Conservation (phyloP, 441 rosid genomes). For the Capsella rubella region DNA sequence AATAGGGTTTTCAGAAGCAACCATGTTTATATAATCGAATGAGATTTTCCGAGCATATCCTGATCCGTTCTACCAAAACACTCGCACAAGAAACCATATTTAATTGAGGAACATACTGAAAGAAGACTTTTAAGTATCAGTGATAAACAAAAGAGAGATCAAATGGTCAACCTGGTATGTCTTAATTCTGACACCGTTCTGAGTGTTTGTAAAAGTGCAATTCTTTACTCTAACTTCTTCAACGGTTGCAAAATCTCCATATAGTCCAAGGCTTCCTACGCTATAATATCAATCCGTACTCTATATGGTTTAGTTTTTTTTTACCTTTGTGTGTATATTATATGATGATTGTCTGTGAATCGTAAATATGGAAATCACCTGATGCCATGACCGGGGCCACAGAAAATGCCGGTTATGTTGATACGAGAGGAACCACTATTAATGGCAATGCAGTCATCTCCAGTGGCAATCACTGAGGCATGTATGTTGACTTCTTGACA, state of each 20-base stretch:
- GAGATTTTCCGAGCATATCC: slow-evolving; percentile 49
- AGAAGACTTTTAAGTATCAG: background rate
- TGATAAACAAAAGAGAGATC: background rate
- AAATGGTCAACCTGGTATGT: slow-evolving; percentile 37
- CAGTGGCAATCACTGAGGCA: slow-evolving; percentile 40
- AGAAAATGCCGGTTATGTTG: slow-evolving; percentile 45
- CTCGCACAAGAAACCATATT: background rate
- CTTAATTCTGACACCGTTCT: slow-evolving; percentile 48
- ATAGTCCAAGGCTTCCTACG: slow-evolving; percentile 50
- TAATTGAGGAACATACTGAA: background rate
- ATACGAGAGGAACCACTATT: slow-evolving; percentile 40
- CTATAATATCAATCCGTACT: slow-evolving; percentile 32
- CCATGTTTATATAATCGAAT: slow-evolving; percentile 42
- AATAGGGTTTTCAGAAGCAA: slow-evolving; percentile 41
- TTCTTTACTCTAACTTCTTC: slow-evolving; percentile 49
- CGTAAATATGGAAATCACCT: slow-evolving; percentile 33
- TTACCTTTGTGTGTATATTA: background rate
- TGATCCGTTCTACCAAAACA: slow-evolving; percentile 30
- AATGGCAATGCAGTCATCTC: slow-evolving; percentile 55
- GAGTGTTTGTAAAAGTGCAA: slow-evolving; percentile 40
- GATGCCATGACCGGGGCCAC: slow-evolving; percentile 57
- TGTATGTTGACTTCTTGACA: slow-evolving; percentile 40
- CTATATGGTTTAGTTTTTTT: background rate
- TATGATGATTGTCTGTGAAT: background rate
- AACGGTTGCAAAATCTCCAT: slow-evolving; percentile 42